Base-by-base conservation (phyloP, 306 rosid genomes). In the Citrullus colocynthis region DNA sequence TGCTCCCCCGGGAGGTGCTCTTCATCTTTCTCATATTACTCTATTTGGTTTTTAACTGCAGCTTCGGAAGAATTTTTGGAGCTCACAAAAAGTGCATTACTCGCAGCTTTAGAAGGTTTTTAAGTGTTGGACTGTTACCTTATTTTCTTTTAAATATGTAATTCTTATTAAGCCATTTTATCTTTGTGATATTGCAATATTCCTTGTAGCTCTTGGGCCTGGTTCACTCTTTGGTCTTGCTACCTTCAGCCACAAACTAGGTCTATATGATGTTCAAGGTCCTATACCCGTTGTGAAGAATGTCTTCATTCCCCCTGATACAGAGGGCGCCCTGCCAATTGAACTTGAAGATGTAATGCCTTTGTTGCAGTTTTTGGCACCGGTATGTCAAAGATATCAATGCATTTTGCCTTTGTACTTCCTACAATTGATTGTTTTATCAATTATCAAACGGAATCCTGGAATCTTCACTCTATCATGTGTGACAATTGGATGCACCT, bases 281-380 rank as follows among this genome's bases (percentile, higher is more conserved):
- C 98, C 98, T 62, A 88, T 92, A 78, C 95, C 96, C 64, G 85
- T 90, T 63, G 93, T 95, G 17, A 95, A 95, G 86, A 92, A 95
- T 82, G 89, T 95, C 70, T 88, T 92, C 84, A 88, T 95, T 81
- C 92, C 98, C 76, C 93, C 96, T 4, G 97, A 94, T 64, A 67
- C 86, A 18, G 98, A 90, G 82, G 95, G 88, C 56, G 79, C 91
- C 81, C 82, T 92, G 52, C 85, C 96, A 63, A 48, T 89, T 83
- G 96, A 86, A 81, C 97, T 95, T 82, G 97, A 87, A 78, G 98
- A 95, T 90, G 96, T 89, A 87, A 95, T 92, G 98, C 97, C 98
- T 82, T 81, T 92, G 87, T 83, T 89, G 82, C 97, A 95, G 85
- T 92, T 95, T 83, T 78, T 95, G 90, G 98, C 98, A 80, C 98